phyloP scores from a whole-genome alignment of 768 basidiomycete genomes.

The Xerocomellus intermedius region DNA sequence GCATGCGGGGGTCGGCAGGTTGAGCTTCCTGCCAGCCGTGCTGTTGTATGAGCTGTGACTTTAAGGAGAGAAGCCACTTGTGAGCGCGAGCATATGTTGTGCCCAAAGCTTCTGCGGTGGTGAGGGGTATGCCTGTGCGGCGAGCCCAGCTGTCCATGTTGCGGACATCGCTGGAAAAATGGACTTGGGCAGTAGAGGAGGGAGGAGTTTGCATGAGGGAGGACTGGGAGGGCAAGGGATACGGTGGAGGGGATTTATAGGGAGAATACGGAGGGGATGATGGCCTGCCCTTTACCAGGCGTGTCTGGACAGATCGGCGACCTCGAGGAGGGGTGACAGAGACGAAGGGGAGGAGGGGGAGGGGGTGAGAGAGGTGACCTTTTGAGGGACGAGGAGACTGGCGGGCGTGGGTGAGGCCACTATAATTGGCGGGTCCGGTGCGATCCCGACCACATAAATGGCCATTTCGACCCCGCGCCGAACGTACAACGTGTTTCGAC shows the following conservation, averaged over 20 bases:
- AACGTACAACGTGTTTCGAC: constrained; percentile 78
- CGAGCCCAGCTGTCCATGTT: constrained; percentile 84
- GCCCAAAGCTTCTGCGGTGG: constrained; percentile 79
- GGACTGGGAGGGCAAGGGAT: not conserved
- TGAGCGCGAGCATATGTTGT: constrained; percentile 80
- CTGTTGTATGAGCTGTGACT: constrained; percentile 59
- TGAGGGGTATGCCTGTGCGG: constrained; percentile 76
- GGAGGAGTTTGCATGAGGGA: constrained; percentile 32
- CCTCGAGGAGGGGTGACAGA: constrained; percentile 25
- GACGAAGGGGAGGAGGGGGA: constrained; percentile 28
- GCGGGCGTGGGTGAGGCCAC: constrained; percentile 43
- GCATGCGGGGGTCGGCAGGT: constrained; percentile 63
- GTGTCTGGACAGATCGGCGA: constrained; percentile 19
- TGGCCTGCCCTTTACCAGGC: constrained; percentile 35
- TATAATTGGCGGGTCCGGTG: constrained; percentile 53
- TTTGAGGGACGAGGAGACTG: constrained; percentile 39
- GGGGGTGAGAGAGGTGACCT: constrained; percentile 29
- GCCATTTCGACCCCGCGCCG: constrained; percentile 58
- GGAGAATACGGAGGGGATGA: constrained; percentile 11
- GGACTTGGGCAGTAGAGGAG: constrained; percentile 54
- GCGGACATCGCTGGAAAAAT: constrained; percentile 76
- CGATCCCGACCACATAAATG: constrained; percentile 51
- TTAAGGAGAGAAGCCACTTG: constrained; percentile 67
- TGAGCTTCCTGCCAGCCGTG: constrained; percentile 68
- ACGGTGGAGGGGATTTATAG: constrained; percentile 26